Evolutionary conservation across 2,329 filamentous ascomycete species (phyloP).

Genomic region (Claviceps quebecensis): DNA sequence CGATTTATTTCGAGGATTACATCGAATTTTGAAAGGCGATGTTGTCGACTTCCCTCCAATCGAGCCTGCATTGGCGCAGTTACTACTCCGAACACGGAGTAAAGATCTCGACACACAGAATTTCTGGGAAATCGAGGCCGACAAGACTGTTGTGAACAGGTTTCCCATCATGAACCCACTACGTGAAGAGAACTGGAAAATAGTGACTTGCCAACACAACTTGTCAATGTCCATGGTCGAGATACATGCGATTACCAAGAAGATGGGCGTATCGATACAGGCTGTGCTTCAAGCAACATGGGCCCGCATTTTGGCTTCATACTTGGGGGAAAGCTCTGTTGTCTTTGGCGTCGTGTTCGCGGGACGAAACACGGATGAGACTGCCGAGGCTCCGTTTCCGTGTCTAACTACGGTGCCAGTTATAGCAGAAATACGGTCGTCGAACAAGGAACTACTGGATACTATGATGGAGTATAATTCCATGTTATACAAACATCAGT

Average conservation of each 20-base stretch:
- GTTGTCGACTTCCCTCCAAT: conserved; percentile 11
- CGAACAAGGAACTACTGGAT: conserved; percentile 42
- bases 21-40: conserved; percentile 12
- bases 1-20: conserved; percentile 47
- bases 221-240: conserved; percentile 26
- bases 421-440: conserved; percentile 37
- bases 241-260: conserved; percentile 42
- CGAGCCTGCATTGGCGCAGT: conserved; percentile 24
- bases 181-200: conserved; percentile 18
- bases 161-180: conserved; percentile 67
- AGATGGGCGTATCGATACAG: conserved; percentile 57
- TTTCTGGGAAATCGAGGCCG: conserved; percentile 51
- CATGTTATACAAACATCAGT: conserved; percentile 53
- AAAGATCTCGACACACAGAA: conserved; percentile 21
- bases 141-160: conserved; percentile 43
- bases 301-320: conserved; percentile 60
- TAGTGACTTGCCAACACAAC: conserved; percentile 18
- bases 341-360: conserved; percentile 74
- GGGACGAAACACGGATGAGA: conserved; percentile 50
- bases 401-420: conserved; percentile 74
- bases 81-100: conserved; percentile 22
- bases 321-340: conserved; percentile 59
- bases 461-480: conserved; percentile 53
- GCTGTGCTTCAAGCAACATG: conserved; percentile 65
- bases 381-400: conserved; percentile 52